phyloP scores from a whole-genome alignment of 352 stramenopile genomes.

The Hyaloperonospora arabidopsidis region DNA sequence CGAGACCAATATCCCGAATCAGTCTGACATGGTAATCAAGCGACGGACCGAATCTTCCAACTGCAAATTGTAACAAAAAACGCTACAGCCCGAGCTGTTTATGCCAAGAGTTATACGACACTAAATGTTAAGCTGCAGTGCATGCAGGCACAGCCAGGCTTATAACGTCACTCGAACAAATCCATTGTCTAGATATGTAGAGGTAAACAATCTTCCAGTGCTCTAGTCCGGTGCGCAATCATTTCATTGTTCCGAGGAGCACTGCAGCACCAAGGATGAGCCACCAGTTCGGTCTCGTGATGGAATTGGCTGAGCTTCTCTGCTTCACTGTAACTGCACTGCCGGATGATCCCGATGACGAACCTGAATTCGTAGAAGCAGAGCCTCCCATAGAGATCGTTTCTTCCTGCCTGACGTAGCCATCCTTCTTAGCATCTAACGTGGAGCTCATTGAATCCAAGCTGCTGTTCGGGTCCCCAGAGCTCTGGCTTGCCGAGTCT shows the following conservation, averaged over 20 bases:
- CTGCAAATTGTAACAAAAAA: too few relatives aligned
- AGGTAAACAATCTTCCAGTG: background rate
- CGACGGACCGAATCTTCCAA: too few relatives aligned
- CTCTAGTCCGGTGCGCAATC: background rate
- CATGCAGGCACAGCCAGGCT: too few relatives aligned
- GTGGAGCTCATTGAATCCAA: background rate
- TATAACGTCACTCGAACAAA: too few relatives aligned
- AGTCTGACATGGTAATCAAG: too few relatives aligned
- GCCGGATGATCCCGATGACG: conserved; percentile 2
- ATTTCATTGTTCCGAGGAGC: conserved; percentile 9
- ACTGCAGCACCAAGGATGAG: conserved; percentile 13
- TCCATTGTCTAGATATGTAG: too few relatives aligned
- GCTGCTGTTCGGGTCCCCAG: conserved; percentile 7
- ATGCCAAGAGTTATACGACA: too few relatives aligned
- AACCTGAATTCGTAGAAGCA: conserved; percentile 9
- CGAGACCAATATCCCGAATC: too few relatives aligned
- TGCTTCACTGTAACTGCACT: conserved; percentile 9
- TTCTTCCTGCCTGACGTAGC: conserved; percentile 12
- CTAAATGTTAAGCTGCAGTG: too few relatives aligned
- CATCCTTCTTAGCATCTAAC: conserved; percentile 2
- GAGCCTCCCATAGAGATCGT: conserved; percentile 2
- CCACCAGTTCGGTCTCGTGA: conserved; percentile 11
- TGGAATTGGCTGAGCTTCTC: conserved; percentile 12
- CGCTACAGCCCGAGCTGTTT: too few relatives aligned
- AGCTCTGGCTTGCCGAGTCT: conserved; percentile 11